These are phyloP conservation scores for Wakefieldia striispora DNA, from an alignment of 768 basidiomycete genomes.

Conservation along the genomic window DNA sequence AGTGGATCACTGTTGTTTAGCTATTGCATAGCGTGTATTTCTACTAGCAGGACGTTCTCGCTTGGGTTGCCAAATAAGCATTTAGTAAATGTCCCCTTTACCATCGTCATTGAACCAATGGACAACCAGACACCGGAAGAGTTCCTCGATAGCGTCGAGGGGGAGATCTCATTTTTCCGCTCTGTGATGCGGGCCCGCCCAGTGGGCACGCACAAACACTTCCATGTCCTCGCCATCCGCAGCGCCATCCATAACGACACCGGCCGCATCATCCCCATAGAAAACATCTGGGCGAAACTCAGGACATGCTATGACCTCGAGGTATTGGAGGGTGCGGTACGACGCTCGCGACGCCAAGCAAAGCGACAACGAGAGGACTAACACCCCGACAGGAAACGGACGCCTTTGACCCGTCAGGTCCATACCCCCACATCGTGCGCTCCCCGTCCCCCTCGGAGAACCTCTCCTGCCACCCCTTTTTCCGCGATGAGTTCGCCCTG, in stretches of 20 bases:
- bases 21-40: constrained; percentile 18
- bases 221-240: constrained; percentile 75
- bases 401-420: constrained; percentile 43
- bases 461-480: constrained; percentile 66
- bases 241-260: constrained; percentile 72
- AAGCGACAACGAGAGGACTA: not conserved
- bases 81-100: not conserved
- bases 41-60: constrained; percentile 7
- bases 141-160: constrained; percentile 71
- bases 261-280: constrained; percentile 52
- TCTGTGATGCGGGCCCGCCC: constrained; percentile 80
- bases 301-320: constrained; percentile 71
- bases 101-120: constrained; percentile 15
- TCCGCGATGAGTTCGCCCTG: constrained; percentile 63
- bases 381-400: constrained; percentile 39
- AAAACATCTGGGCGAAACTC: constrained; percentile 76
- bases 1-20: constrained; percentile 22
- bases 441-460: constrained; percentile 73
- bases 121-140: constrained; percentile 30
- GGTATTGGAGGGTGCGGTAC: constrained; percentile 61
- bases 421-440: constrained; percentile 47
- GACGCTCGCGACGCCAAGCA: not conserved
- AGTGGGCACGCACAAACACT: constrained; percentile 79
- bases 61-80: constrained; percentile 21
- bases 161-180: constrained; percentile 84